These are phyloP conservation scores for Gentiana macrophylla DNA, from an alignment of 257 asterid genomes.

Conservation along the genomic window DNA sequence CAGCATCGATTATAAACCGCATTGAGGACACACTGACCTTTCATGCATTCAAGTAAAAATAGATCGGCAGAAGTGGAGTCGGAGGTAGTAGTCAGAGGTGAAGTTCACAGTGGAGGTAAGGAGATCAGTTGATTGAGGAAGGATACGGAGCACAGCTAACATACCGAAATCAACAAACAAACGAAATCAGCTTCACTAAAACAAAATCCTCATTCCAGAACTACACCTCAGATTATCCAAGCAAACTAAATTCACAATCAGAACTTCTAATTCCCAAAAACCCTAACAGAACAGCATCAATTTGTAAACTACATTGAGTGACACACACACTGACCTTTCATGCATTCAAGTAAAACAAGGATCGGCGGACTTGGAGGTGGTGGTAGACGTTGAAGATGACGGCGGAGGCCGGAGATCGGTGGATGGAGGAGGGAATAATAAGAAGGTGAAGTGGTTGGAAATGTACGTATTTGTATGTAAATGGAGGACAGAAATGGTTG, in stretches of 20 bases:
- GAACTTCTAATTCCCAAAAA: neutral
- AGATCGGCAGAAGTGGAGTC: neutral
- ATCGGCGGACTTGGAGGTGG: neutral
- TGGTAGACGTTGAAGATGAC: neutral
- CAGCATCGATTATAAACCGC: neutral
- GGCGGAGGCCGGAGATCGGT: conserved; percentile 5
- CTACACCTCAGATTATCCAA: neutral
- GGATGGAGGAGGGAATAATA: neutral
- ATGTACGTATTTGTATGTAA: too few relatives aligned
- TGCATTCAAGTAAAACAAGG: neutral
- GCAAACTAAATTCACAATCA: neutral
- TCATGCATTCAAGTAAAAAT: neutral
- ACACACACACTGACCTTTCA: conserved; percentile 1
- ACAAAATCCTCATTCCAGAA: neutral
- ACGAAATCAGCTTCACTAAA: neutral
- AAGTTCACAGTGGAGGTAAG: neutral
- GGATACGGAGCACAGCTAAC: too few relatives aligned
- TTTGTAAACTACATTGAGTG: too few relatives aligned
- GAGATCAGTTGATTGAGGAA: conserved; percentile 5
- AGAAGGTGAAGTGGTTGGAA: conserved; percentile 7
- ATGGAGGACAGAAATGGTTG: too few relatives aligned
- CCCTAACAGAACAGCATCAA: neutral
- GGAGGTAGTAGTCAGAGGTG: neutral
- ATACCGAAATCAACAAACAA: neutral
- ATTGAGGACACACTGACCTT: conserved; percentile 1